Conservation (phyloP, 2,329 filamentous ascomycete genomes). For the Pestalotiopsis sp. region DNA sequence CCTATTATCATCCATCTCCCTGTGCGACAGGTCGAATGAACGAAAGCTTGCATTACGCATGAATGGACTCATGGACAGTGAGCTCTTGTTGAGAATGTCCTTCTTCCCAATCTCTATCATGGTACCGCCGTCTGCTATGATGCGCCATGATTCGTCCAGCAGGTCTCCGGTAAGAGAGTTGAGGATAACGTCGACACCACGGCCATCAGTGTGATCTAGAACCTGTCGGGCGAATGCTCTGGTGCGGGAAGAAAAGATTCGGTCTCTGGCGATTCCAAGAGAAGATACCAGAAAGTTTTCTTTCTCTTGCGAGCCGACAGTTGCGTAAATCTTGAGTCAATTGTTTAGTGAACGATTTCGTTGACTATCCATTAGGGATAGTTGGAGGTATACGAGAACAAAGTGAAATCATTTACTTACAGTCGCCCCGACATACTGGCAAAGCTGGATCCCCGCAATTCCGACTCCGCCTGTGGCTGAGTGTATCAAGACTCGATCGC, state of each 20-base stretch:
- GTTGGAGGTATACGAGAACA: too few species aligned
- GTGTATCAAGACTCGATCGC: conserved; percentile 10
- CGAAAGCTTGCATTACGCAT: conserved; percentile 34
- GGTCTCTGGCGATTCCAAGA: conserved; percentile 24
- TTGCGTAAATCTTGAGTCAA: conserved; percentile 25
- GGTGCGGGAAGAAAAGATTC: conserved; percentile 19
- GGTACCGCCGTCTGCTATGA: conserved; percentile 18
- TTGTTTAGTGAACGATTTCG: not conserved
- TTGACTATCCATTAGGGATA: not conserved
- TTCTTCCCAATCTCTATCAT: conserved; percentile 20
- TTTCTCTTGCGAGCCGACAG: conserved; percentile 28
- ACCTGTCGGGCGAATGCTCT: conserved; percentile 13
- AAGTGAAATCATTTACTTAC: conserved; percentile 25
- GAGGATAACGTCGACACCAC: conserved; percentile 2
- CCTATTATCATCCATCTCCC: conserved; percentile 6
- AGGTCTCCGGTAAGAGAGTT: conserved; percentile 8
- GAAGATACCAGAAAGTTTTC: conserved; percentile 20
- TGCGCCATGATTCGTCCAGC: conserved; percentile 15
- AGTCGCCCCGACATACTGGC: conserved; percentile 15
- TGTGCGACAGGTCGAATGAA: conserved; percentile 17
- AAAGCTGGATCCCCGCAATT: not conserved
- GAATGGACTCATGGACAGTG: conserved; percentile 26
- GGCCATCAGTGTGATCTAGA: conserved; percentile 7
- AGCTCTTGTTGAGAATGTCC: conserved; percentile 12
- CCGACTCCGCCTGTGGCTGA: not conserved